Evolutionary conservation across 306 rosid genomes (phyloP).

Genomic region (Begonia peltatifolia): DNA sequence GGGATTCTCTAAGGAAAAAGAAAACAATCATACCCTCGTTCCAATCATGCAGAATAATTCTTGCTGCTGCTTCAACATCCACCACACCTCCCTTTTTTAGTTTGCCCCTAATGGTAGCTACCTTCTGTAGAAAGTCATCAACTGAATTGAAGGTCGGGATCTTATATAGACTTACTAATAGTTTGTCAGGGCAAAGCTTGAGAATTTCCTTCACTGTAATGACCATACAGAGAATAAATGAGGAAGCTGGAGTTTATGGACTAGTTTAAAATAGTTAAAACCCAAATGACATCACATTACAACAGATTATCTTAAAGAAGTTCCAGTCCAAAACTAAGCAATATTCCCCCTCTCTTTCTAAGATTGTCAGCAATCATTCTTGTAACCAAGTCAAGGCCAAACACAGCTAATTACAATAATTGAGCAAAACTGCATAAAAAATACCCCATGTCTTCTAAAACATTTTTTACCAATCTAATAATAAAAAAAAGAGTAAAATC

Average conservation of each 20-base stretch:
- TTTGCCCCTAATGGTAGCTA: conserved; percentile 84
- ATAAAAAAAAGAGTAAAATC: too few species aligned
- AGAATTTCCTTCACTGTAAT: conserved; percentile 84
- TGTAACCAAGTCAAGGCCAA: too few species aligned
- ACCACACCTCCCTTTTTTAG: conserved; percentile 84
- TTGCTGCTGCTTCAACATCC: conserved; percentile 70
- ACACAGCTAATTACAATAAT: too few species aligned
- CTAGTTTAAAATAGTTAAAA: background rate
- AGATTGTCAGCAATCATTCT: too few species aligned
- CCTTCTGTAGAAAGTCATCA: conserved; percentile 75
- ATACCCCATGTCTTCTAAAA: too few species aligned
- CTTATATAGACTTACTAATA: conserved; percentile 63
- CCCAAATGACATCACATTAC: background rate
- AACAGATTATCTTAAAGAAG: too few species aligned
- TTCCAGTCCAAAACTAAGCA: too few species aligned
- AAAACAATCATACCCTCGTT: conserved; percentile 47
- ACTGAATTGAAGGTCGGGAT: conserved; percentile 68
- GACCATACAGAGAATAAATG: too few species aligned
- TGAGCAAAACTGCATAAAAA: too few species aligned
- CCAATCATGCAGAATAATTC: conserved; percentile 92
- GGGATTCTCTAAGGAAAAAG: background rate
- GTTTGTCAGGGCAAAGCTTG: conserved; percentile 58
- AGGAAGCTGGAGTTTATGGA: background rate
- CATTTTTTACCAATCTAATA: too few species aligned
- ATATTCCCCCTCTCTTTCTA: too few species aligned